phyloP scores from a whole-genome alignment of 768 basidiomycete genomes.

The Leucosporidium scottii region DNA sequence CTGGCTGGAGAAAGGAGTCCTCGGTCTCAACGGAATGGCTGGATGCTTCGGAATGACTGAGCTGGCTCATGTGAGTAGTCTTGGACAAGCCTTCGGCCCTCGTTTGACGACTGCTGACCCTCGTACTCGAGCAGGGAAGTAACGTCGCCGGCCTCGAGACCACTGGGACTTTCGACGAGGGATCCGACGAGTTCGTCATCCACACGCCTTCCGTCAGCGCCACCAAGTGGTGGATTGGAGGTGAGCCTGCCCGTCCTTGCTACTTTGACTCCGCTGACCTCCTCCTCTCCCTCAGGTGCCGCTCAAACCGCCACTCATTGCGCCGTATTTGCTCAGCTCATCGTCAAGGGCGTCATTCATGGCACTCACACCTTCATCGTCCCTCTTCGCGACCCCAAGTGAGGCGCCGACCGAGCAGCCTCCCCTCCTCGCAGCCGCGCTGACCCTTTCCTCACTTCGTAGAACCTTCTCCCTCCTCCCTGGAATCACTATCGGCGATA shows the following conservation, averaged over 20 bases:
- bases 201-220: conserved; percentile 46
- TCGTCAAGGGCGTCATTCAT: conserved; percentile 44
- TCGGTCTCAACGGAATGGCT: conserved; percentile 46
- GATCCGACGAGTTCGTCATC: conserved; percentile 46
- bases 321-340: conserved; percentile 46
- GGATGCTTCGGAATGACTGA: conserved; percentile 43
- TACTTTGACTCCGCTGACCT: background rate
- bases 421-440: background rate
- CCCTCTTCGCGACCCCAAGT: conserved; percentile 43
- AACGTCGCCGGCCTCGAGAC: conserved; percentile 48
- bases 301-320: conserved; percentile 47
- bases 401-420: background rate
- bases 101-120: background rate
- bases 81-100: background rate
- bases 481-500: conserved; percentile 46
- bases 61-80: conserved; percentile 17
- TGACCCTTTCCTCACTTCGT: background rate
- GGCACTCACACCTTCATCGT: conserved; percentile 48
- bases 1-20: conserved; percentile 46
- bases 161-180: conserved; percentile 45
- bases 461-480: conserved; percentile 45
- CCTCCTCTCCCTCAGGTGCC: conserved; percentile 29
- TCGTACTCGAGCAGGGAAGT: conserved; percentile 40
- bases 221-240: conserved; percentile 50
- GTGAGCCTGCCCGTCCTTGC: conserved; percentile 15